These are phyloP conservation scores for Phytophthora pinifolia DNA, from an alignment of 352 stramenopile species.

Conservation along the genomic window DNA sequence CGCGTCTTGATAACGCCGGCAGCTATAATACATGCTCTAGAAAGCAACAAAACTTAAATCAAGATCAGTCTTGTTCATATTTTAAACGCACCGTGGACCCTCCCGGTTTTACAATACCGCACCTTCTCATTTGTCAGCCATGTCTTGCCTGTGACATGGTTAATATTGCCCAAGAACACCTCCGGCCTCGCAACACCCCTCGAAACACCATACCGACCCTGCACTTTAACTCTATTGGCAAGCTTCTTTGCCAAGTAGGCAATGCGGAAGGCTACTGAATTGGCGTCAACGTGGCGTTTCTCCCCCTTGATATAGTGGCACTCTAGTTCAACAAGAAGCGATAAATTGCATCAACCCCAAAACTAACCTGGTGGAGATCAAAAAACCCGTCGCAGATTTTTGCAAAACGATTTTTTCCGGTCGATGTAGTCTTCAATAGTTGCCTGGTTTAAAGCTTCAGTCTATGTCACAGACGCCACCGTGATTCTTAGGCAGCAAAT, in stretches of 20 bases:
- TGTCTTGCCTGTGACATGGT: constrained; percentile 24
- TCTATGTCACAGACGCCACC: background rate
- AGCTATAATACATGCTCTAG: constrained; percentile 9
- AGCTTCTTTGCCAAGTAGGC: constrained; percentile 19
- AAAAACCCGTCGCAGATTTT: too few species aligned
- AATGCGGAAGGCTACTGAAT: constrained; percentile 9
- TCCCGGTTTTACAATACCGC: constrained; percentile 5
- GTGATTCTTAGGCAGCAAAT: constrained; percentile 3
- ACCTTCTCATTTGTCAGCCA: constrained; percentile 19
- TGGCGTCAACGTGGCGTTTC: constrained; percentile 21
- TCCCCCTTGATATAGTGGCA: constrained; percentile 18
- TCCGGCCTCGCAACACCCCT: background rate
- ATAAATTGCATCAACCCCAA: too few species aligned
- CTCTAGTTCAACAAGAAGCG: background rate
- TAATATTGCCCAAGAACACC: constrained; percentile 25
- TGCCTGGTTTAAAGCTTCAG: too few species aligned
- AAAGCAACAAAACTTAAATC: too few species aligned
- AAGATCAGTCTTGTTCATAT: too few species aligned
- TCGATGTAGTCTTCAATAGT: too few species aligned
- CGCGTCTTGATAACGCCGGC: background rate
- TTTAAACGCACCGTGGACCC: constrained; percentile 1
- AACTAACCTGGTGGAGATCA: too few species aligned
- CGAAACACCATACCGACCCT: background rate
- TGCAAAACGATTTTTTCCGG: too few species aligned
- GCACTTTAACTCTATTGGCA: constrained; percentile 5